phyloP scores from a whole-genome alignment of 2,329 filamentous ascomycete species.

The Pseudodiploospora longispora region DNA sequence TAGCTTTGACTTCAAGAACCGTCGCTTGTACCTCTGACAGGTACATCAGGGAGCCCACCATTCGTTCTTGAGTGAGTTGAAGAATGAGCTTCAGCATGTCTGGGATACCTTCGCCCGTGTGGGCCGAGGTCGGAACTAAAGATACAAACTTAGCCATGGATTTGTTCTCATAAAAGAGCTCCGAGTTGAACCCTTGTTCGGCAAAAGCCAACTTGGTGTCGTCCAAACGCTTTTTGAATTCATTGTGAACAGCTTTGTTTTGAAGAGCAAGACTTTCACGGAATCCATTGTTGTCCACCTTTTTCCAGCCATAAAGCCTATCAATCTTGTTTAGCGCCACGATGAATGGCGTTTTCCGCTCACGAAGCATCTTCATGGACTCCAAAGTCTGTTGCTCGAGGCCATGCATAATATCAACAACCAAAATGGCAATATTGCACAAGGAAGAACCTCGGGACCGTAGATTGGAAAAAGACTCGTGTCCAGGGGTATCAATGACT shows the following conservation, averaged over 20 bases:
- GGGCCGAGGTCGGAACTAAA: slow-evolving; percentile 92
- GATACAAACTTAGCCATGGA: slow-evolving; percentile 91
- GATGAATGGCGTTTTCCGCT: slow-evolving; percentile 94
- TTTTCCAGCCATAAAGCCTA: slow-evolving; percentile 98
- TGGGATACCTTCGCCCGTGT: slow-evolving; percentile 98
- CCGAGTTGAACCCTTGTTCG: slow-evolving; percentile 96
- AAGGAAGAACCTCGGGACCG: slow-evolving; percentile 94
- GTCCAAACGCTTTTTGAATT: slow-evolving; percentile 84
- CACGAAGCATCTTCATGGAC: slow-evolving; percentile 88
- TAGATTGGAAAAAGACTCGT: slow-evolving; percentile 99
- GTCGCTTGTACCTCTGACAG: slow-evolving; percentile 96
- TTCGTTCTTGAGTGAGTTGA: slow-evolving; percentile 88
- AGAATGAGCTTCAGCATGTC: slow-evolving; percentile 97
- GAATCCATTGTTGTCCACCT: slow-evolving; percentile 98
- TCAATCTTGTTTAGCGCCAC: slow-evolving; percentile 99
- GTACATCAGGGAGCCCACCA: slow-evolving; percentile 97
- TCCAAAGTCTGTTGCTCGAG: slow-evolving; percentile 95
- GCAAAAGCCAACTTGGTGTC: slow-evolving; percentile 90
- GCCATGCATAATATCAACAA: slow-evolving; percentile 99
- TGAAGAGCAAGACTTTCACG: slow-evolving; percentile 83
- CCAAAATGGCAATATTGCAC: slow-evolving; percentile 97
- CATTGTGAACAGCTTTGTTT: slow-evolving; percentile 86
- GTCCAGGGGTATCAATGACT: slow-evolving; percentile 95
- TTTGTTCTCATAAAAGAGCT: slow-evolving; percentile 96
- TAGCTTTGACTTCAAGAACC: slow-evolving; percentile 96